A percentile compares a stretch with the other conserved stretches of the same genome.
phyloP scores from a whole-genome alignment of 2,329 filamentous ascomycete genomes.

The Ceratocystiopsis brevicomis region DNA sequence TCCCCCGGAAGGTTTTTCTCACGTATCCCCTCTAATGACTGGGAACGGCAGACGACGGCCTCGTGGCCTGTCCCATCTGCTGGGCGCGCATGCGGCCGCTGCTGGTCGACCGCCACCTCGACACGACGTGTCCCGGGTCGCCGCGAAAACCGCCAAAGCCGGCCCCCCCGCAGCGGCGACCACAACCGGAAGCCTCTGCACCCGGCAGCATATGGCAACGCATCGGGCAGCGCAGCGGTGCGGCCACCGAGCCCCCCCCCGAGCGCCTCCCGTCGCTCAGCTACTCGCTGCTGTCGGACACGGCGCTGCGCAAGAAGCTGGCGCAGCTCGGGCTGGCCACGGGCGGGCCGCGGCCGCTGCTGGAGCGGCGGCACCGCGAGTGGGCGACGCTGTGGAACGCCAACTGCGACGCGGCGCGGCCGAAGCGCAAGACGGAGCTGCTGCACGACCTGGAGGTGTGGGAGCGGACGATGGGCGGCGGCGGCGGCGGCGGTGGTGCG shows the following conservation, averaged over 20 bases:
- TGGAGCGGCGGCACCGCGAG: constrained; percentile 71
- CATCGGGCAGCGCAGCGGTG: background rate
- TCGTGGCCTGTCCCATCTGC: constrained; percentile 75
- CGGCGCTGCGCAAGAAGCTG: constrained; percentile 60
- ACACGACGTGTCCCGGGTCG: constrained; percentile 33
- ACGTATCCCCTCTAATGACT: background rate
- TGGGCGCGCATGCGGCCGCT: constrained; percentile 58
- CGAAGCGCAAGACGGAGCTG: constrained; percentile 51
- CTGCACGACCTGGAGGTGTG: constrained; percentile 65
- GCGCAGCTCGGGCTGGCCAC: constrained; percentile 59
- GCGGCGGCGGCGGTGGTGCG: constrained; percentile 13
- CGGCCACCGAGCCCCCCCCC: constrained; percentile 12
- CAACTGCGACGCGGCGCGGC: constrained; percentile 70
- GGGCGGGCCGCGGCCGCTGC: constrained; percentile 44
- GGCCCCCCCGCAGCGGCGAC: background rate
- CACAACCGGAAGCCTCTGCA: too few relatives aligned
- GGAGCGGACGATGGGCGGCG: constrained; percentile 63
- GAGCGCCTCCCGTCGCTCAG: constrained; percentile 64
- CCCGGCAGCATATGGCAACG: background rate
- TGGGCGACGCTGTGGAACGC: constrained; percentile 96
- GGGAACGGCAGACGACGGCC: constrained; percentile 46
- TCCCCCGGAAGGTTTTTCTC: background rate
- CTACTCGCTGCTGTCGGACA: constrained; percentile 74
- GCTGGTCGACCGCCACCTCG: constrained; percentile 63
- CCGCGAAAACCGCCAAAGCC: constrained; percentile 12